A percentile compares a stretch with the other conserved stretches of the same genome.
Conservation (phyloP, 768 basidiomycete species). For the Tylopilus sp. region DNA sequence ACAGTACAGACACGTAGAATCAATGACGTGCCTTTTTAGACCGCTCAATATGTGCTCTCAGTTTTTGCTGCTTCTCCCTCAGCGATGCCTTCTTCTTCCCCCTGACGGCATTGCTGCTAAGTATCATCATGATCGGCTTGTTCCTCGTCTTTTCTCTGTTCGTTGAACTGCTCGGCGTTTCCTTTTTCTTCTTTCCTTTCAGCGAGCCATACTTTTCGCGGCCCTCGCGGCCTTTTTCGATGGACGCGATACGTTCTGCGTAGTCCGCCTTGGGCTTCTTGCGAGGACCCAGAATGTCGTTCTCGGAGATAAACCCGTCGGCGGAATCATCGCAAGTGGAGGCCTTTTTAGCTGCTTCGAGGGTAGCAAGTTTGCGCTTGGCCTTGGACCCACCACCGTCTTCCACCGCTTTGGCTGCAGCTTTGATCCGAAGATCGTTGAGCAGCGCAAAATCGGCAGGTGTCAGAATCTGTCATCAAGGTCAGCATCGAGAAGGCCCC, state of each 20-base stretch:
- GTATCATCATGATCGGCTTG: constrained; percentile 94
- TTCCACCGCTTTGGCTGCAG: constrained; percentile 68
- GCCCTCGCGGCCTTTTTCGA: constrained; percentile 91
- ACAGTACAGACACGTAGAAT: constrained; percentile 4
- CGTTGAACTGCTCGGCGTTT: constrained; percentile 76
- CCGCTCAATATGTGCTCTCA: constrained; percentile 72
- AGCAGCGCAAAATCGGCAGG: constrained; percentile 94
- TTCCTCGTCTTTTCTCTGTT: constrained; percentile 91
- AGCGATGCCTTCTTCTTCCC: constrained; percentile 82
- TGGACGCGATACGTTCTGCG: constrained; percentile 87
- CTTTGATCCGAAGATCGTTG: constrained; percentile 82
- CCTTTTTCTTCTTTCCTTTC: constrained; percentile 92
- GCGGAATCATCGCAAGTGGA: constrained; percentile 43
- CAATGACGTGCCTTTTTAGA: constrained; percentile 49
- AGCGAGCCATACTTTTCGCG: constrained; percentile 88
- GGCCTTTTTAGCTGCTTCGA: constrained; percentile 69
- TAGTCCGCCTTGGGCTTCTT: constrained; percentile 94
- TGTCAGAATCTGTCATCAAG: constrained; percentile 73
- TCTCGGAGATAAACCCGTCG: constrained; percentile 71
- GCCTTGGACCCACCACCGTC: constrained; percentile 66
- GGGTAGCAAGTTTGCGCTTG: constrained; percentile 83
- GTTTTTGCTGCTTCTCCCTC: constrained; percentile 75
- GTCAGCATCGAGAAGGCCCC: not conserved
- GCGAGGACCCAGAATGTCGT: constrained; percentile 88
- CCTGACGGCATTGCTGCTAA: constrained; percentile 70